Base-by-base conservation (phyloP, 495 filamentous ascomycete species). In the Aspergillus sparsus region DNA sequence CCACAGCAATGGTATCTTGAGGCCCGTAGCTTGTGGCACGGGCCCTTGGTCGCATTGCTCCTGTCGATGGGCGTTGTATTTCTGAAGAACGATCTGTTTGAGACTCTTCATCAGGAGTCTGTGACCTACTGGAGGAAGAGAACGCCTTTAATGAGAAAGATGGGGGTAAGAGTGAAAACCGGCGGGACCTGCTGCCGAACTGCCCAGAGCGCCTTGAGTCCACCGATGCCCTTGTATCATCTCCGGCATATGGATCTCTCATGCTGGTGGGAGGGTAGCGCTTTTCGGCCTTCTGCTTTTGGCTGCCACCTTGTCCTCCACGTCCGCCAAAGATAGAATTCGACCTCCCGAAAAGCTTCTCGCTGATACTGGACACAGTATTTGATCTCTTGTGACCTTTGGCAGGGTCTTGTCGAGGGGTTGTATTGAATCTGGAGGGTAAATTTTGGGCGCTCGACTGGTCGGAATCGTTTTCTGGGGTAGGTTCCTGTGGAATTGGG, bases 341-440 rank as follows among this genome's bases (percentile, higher is more conserved):
- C 57, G 87, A 88, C 39, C 92, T 86, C 57, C 89, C 85, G 71
- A 96, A 89, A 12, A 95, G 74, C 70, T 88, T 90, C 65, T 88
- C 88, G 32, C 85, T 78, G 57, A 93, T 84, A 58, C 90, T 87
- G 37, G 90, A 88, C 65, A 97, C 86, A 5, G 93, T 97, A 72
- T 87, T 96, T 2, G 93, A 96, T 62, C 93, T 82, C 74, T 91
- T 93, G 77, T 97, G 93, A n/a, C 88, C 86, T 73, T 88, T 90
- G 7, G 72, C 68, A 6, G 73, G 71, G 34, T 81, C 80, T 62
- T 78, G 72, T 18, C 78, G 75, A 32, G 76, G 69, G 32, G 76
- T 75, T 7, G 73, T 68, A 53, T 79, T 78, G 68, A 77, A 77
- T 54, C 76, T 74, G 6, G 76, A 60, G 13, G 74, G 78, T 37